Conservation (phyloP, 2,329 filamentous ascomycete species). For the Arthrobotrys iridis region DNA sequence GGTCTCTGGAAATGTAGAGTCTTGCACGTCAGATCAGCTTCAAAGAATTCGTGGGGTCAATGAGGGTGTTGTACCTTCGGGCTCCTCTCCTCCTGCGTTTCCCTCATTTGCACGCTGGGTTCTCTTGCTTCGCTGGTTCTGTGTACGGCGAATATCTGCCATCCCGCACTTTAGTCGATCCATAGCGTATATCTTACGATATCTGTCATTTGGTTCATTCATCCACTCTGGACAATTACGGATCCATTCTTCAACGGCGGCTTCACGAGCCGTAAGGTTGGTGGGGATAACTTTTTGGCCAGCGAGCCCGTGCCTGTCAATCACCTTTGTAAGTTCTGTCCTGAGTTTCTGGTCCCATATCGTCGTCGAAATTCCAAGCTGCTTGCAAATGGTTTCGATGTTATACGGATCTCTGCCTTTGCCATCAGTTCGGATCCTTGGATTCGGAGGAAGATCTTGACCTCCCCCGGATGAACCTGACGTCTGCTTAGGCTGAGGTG, state of each 20-base stretch:
- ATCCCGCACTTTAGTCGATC: slow-evolving; percentile 46
- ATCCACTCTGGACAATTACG: slow-evolving; percentile 45
- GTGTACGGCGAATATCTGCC: slow-evolving; percentile 46
- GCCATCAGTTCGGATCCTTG: slow-evolving; percentile 41
- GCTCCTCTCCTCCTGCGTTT: slow-evolving; percentile 32
- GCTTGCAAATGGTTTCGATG: slow-evolving; percentile 51
- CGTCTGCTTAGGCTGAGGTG: slow-evolving; percentile 41
- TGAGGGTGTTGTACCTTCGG: slow-evolving; percentile 23
- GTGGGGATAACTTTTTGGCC: slow-evolving; percentile 47
- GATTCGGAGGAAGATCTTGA: slow-evolving; percentile 47
- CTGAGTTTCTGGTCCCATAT: slow-evolving; percentile 45
- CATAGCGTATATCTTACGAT: slow-evolving; percentile 46
- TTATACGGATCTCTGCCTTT: slow-evolving; percentile 48
- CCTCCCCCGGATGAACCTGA: slow-evolving; percentile 16
- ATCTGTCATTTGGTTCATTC: slow-evolving; percentile 45
- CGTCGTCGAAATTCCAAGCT: slow-evolving; percentile 46
- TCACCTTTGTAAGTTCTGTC: slow-evolving; percentile 43
- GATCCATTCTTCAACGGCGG: slow-evolving; percentile 45
- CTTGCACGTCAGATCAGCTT: slow-evolving; percentile 24
- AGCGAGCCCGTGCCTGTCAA: slow-evolving; percentile 40
- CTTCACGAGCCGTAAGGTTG: slow-evolving; percentile 39
- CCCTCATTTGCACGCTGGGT: slow-evolving; percentile 39
- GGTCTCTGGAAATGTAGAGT: slow-evolving; percentile 34
- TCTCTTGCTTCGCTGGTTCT: slow-evolving; percentile 44
- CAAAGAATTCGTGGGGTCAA: neutral